Evolutionary conservation across 768 basidiomycete genomes (phyloP).

Genomic region (Leccinum obscurum): DNA sequence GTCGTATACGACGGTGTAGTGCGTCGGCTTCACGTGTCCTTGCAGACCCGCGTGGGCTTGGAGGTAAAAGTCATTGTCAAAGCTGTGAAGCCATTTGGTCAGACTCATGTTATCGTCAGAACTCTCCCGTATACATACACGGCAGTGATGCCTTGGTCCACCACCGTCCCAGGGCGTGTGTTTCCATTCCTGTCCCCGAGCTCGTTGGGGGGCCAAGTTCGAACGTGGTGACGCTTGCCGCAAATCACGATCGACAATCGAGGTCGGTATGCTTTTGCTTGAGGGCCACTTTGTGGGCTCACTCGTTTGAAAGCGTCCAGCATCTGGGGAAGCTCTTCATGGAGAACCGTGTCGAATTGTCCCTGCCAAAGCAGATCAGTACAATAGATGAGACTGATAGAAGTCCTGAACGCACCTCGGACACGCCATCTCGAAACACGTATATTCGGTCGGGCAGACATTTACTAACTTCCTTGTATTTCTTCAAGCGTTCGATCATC

Average conservation of each 20-base stretch:
- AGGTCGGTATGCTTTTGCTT: conserved; percentile 55
- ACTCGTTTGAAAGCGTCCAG: conserved; percentile 53
- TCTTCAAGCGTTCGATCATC: conserved; percentile 67
- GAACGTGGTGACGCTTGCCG: conserved; percentile 65
- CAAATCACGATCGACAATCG: conserved; percentile 73
- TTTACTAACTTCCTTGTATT: conserved; percentile 56
- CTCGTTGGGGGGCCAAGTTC: conserved; percentile 56
- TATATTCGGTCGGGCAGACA: conserved; percentile 65
- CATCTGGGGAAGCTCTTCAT: conserved; percentile 63
- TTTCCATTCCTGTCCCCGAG: conserved; percentile 69
- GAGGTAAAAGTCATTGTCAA: conserved; percentile 66
- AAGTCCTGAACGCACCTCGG: conserved; percentile 51
- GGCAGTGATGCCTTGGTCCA: conserved; percentile 75
- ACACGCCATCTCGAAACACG: conserved; percentile 81
- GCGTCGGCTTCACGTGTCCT: conserved; percentile 70
- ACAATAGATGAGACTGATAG: not conserved
- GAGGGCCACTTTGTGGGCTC: conserved; percentile 43
- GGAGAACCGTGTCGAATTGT: conserved; percentile 64
- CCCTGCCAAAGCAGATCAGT: conserved; percentile 45
- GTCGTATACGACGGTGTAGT: conserved; percentile 80
- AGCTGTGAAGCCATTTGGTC: conserved; percentile 34
- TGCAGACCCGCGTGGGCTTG: conserved; percentile 77
- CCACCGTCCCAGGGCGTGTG: conserved; percentile 75
- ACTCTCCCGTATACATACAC: conserved; percentile 41
- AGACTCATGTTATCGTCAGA: not conserved